Conservation (phyloP, 2,329 filamentous ascomycete species). For the Colletotrichum gloeosporioides region DNA sequence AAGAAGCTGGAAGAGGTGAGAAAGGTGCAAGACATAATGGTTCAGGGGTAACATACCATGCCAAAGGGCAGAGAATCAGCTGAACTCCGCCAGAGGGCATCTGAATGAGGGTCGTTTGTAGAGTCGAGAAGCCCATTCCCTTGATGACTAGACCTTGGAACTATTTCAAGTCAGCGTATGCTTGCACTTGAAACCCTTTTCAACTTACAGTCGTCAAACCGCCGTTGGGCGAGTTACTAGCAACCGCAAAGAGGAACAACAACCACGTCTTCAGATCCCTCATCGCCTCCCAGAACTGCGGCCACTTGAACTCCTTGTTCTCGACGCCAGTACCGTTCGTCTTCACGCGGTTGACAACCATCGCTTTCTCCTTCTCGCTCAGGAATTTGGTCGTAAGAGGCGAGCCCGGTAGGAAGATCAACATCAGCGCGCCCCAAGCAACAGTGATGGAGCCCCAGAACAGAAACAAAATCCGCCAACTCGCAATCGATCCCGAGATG, state of each 20-base stretch:
- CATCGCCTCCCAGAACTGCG: constrained; percentile 62
- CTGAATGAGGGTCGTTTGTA: constrained; percentile 65
- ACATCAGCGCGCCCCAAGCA: constrained; percentile 60
- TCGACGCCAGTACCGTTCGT: constrained; percentile 80
- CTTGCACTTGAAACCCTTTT: background rate
- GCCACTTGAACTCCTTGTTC: constrained; percentile 71
- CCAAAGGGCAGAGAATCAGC: constrained; percentile 11
- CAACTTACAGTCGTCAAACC: constrained; percentile 3
- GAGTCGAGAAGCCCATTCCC: constrained; percentile 66
- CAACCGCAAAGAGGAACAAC: constrained; percentile 63
- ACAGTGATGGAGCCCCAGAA: constrained; percentile 67
- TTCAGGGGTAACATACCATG: background rate
- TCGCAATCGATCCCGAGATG: constrained; percentile 39
- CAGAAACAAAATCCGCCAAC: constrained; percentile 60
- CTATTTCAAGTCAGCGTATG: constrained; percentile 48
- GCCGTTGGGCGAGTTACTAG: constrained; percentile 68
- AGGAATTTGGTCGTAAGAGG: constrained; percentile 60
- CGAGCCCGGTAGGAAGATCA: constrained; percentile 61
- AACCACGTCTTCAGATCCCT: constrained; percentile 60
- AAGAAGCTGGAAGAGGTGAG: background rate
- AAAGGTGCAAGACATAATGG: too few species aligned
- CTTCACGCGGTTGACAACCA: constrained; percentile 74
- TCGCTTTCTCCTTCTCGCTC: constrained; percentile 67
- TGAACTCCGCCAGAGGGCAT: constrained; percentile 63
- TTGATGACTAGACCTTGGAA: constrained; percentile 69